These are phyloP conservation scores for Lactifluus rugatus DNA, from an alignment of 768 basidiomycete genomes.

Conservation along the genomic window DNA sequence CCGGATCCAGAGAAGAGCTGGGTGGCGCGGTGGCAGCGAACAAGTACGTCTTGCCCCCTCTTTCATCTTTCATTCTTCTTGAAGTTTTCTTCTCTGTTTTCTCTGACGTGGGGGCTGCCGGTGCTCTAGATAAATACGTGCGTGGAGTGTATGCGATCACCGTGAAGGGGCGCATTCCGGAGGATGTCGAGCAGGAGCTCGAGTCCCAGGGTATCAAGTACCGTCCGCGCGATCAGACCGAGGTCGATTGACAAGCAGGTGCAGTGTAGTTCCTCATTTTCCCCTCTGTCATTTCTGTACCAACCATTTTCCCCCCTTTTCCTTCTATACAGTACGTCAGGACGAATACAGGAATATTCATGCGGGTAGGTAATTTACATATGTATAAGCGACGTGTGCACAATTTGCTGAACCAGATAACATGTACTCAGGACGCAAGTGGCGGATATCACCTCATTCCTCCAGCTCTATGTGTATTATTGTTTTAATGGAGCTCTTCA, in stretches of 20 bases:
- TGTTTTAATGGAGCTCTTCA: slow-evolving; percentile 40
- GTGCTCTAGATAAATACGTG: slow-evolving; percentile 69
- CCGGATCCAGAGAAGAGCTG: slow-evolving; percentile 83
- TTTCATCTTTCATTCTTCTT: background rate
- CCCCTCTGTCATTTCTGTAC: background rate
- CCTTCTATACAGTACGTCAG: background rate
- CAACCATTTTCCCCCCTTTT: background rate
- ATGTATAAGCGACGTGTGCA: background rate
- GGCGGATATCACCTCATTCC: background rate
- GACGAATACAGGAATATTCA: slow-evolving; percentile 1
- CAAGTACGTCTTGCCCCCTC: slow-evolving; percentile 43
- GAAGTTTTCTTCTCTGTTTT: no score
- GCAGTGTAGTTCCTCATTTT: no score
- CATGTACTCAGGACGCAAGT: background rate
- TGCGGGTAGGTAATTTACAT: background rate
- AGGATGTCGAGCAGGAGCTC: slow-evolving; percentile 76
- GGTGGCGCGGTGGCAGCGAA: slow-evolving; percentile 96
- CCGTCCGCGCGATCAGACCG: slow-evolving; percentile 73
- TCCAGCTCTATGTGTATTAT: background rate
- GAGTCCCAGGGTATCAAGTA: slow-evolving; percentile 72
- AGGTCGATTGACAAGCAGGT: slow-evolving; percentile 41
- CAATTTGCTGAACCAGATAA: background rate
- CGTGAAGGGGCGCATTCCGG: slow-evolving; percentile 75
- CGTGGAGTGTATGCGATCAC: slow-evolving; percentile 91
- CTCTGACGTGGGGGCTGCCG: background rate